Conservation (phyloP, 495 filamentous ascomycete genomes). For the Elasticomyces elasticus region DNA sequence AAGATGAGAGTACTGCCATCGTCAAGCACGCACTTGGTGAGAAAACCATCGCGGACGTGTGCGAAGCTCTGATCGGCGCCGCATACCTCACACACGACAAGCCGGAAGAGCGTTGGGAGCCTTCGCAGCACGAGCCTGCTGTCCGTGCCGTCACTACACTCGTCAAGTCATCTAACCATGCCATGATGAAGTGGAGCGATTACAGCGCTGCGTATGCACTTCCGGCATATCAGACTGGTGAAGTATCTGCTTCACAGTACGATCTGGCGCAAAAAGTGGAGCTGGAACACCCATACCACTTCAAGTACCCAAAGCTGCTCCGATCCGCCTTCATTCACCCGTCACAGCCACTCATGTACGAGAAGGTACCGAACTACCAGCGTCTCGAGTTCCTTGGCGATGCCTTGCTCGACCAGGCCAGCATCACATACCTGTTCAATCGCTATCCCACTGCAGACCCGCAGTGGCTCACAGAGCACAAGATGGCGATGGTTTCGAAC, state of each 20-base stretch:
- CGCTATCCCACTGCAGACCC: slow-evolving; percentile 71
- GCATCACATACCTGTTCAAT: slow-evolving; percentile 69
- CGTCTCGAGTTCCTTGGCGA: slow-evolving; percentile 91
- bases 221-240: slow-evolving; percentile 58
- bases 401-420: slow-evolving; percentile 78
- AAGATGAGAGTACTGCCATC: slow-evolving; percentile 44
- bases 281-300: slow-evolving; percentile 63
- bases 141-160: slow-evolving; percentile 72
- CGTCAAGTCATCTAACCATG: slow-evolving; percentile 58
- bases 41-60: slow-evolving; percentile 95
- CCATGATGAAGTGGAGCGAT: slow-evolving; percentile 55
- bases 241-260: slow-evolving; percentile 49
- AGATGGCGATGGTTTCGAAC: slow-evolving; percentile 97
- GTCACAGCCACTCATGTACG: slow-evolving; percentile 61
- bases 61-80: slow-evolving; percentile 88
- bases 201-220: slow-evolving; percentile 62
- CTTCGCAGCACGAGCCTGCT: slow-evolving; percentile 62
- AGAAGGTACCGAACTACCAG: slow-evolving; percentile 79
- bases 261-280: slow-evolving; percentile 59
- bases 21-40: slow-evolving; percentile 64
- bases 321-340: slow-evolving; percentile 84
- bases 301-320: slow-evolving; percentile 65
- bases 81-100: slow-evolving; percentile 57
- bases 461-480: slow-evolving; percentile 97
- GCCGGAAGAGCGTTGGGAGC: slow-evolving; percentile 25